These are phyloP conservation scores for Miamiensis avidus DNA, from an alignment of 169 alveolate species.

Conservation along the genomic window DNA sequence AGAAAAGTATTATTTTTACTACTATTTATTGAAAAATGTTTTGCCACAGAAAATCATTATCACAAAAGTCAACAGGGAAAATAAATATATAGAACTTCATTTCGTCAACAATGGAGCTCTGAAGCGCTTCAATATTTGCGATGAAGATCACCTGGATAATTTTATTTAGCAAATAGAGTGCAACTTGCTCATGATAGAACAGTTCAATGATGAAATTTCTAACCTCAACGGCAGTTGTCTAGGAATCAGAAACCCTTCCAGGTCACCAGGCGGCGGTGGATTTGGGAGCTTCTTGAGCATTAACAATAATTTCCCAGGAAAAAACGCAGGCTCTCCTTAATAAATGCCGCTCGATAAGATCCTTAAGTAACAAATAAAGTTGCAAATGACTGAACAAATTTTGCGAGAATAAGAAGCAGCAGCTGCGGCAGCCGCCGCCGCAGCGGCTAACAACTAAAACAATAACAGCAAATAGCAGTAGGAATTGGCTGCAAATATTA, in stretches of 20 bases:
- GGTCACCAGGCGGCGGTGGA: not conserved
- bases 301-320: not conserved
- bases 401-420: too few relatives aligned
- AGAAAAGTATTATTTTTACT: not conserved
- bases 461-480: too few relatives aligned
- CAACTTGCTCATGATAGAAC: not conserved
- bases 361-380: too few relatives aligned
- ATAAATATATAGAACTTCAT: not conserved
- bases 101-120: not conserved
- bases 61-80: not conserved
- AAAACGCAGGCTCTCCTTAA: not conserved
- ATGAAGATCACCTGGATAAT: not conserved
- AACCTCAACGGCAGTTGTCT: too few relatives aligned
- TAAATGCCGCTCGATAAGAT: not conserved
- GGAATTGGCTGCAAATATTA: too few relatives aligned
- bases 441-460: too few relatives aligned
- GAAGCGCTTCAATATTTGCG: too few relatives aligned
- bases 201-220: not conserved
- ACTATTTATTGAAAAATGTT: not conserved
- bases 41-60: not conserved
- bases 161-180: too few relatives aligned
- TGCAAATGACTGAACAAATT: too few relatives aligned
- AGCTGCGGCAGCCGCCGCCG: too few relatives aligned
- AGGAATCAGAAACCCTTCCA: not conserved
- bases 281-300: not conserved